Conservation (phyloP, 208 protist genomes). For the Acanthamoeba divionensis region DNA sequence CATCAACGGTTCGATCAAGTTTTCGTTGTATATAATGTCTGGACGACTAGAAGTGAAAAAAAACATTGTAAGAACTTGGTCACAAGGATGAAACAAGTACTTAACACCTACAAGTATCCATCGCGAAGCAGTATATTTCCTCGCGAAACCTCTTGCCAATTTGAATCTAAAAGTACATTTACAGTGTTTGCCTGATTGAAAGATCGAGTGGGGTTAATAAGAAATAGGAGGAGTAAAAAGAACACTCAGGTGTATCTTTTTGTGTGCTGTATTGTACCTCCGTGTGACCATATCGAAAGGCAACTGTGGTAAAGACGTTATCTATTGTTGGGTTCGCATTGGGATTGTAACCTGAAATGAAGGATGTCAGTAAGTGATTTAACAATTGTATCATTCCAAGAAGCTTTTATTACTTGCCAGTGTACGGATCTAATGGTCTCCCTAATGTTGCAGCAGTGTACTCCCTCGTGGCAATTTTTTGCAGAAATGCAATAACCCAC, state of each 20-base stretch:
- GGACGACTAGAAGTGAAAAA: too few relatives aligned
- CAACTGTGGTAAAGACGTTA: conserved; percentile 32
- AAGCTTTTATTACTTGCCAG: too few relatives aligned
- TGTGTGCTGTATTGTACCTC: background rate
- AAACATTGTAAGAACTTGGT: too few relatives aligned
- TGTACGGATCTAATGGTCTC: background rate
- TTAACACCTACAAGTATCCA: conserved; percentile 25
- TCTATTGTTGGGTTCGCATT: background rate
- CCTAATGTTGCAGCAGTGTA: background rate
- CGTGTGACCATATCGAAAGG: conserved; percentile 39
- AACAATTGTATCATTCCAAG: too few relatives aligned
- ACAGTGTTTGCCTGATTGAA: too few relatives aligned
- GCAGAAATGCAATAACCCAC: conserved; percentile 18
- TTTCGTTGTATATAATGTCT: too few relatives aligned
- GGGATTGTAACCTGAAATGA: background rate
- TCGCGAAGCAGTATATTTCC: conserved; percentile 32
- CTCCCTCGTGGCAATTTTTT: conserved; percentile 20
- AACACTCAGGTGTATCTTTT: too few relatives aligned
- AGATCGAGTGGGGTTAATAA: too few relatives aligned
- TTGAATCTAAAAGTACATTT: too few relatives aligned
- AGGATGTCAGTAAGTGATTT: background rate
- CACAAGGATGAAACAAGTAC: background rate
- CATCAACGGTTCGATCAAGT: background rate
- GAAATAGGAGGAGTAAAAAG: too few relatives aligned
- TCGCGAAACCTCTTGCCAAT: too few relatives aligned